Conservation (phyloP, 2,329 filamentous ascomycete genomes). For the Cladosporium cucumerinum region DNA sequence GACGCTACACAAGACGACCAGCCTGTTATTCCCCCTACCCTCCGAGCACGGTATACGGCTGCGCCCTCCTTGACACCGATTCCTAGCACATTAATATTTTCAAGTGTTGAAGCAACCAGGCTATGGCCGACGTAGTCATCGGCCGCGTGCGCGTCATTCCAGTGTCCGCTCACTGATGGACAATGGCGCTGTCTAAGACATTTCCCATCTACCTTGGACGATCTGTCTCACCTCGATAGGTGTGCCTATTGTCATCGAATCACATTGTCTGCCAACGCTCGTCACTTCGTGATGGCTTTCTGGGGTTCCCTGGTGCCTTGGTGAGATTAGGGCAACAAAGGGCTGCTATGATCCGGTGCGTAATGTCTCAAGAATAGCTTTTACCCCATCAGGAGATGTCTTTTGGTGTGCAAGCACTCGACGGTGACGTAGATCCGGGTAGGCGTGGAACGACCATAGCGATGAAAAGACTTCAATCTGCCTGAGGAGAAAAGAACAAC, state of each 20-base stretch:
- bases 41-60: neutral
- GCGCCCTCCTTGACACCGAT: neutral
- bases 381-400: neutral
- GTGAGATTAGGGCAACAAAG: neutral
- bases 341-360: neutral
- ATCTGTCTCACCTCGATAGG: neutral
- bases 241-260: neutral
- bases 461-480: neutral
- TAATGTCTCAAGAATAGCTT: neutral
- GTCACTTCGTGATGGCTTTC: neutral
- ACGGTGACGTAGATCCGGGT: neutral
- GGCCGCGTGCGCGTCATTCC: neutral
- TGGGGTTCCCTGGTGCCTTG: neutral
- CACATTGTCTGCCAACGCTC: neutral
- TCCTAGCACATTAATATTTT: neutral
- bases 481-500: neutral
- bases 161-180: neutral
- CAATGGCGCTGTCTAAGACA: neutral
- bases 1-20: neutral
- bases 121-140: neutral
- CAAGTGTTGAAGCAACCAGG: neutral
- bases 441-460: neutral
- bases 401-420: neutral
- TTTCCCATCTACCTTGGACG: neutral
- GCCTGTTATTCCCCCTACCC: neutral